Conservation (phyloP, 305 asterid genomes). For the Ruellia speciosa region DNA sequence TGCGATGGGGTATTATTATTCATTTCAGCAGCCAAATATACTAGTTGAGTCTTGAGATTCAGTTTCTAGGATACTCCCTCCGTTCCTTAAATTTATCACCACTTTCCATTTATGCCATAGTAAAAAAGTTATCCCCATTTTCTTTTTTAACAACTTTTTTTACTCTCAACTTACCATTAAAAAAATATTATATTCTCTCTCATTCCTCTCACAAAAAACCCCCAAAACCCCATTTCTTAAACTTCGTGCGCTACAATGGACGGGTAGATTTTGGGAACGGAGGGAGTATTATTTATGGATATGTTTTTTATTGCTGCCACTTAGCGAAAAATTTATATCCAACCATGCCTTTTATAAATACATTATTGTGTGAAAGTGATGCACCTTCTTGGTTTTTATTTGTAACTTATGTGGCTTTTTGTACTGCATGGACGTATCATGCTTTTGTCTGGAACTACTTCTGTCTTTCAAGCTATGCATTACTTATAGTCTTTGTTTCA, state of each 20-base stretch:
- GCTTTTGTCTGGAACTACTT: constrained; percentile 10
- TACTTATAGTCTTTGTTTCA: constrained; percentile 7
- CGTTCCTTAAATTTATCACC: too few species aligned
- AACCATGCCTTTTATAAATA: constrained; percentile 8
- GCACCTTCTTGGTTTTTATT: constrained; percentile 1
- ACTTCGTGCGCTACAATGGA: too few species aligned
- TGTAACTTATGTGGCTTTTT: constrained; percentile 12
- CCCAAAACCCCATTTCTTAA: too few species aligned
- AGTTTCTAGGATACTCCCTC: not conserved
- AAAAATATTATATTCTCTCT: too few species aligned
- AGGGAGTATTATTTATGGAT: too few species aligned
- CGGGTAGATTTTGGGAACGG: too few species aligned
- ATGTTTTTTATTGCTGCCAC: not conserved
- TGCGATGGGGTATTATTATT: too few species aligned
- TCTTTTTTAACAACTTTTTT: too few species aligned
- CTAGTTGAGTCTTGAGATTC: constrained; percentile 11
- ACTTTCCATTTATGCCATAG: too few species aligned
- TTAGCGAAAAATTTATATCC: not conserved
- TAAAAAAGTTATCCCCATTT: too few species aligned
- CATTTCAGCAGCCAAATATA: not conserved
- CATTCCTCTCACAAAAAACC: too few species aligned
- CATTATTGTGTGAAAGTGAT: not conserved
- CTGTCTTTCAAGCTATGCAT: constrained; percentile 1
- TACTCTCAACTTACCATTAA: too few species aligned
- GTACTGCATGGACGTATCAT: constrained; percentile 15